phyloP scores from a whole-genome alignment of 306 rosid species.

The Adenanthera pavonina region DNA sequence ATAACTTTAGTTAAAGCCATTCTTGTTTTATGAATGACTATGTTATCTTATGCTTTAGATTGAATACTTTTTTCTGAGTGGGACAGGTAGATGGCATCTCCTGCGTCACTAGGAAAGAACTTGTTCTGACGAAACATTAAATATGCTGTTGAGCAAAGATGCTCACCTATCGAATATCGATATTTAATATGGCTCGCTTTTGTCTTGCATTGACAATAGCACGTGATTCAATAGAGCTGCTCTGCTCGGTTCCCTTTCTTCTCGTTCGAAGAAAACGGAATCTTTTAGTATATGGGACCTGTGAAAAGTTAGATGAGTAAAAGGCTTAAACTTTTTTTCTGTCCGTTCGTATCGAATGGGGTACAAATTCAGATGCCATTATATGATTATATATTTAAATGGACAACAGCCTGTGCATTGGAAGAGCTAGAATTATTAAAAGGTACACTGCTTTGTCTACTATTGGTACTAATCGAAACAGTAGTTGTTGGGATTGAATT shows the following conservation, averaged over 20 bases:
- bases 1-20: not conserved
- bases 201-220: not conserved
- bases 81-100: slow-evolving; percentile 12
- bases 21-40: not conserved
- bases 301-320: not conserved
- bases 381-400: not conserved
- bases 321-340: not conserved
- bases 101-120: slow-evolving; percentile 1
- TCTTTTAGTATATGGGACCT: not conserved
- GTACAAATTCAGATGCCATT: slow-evolving; percentile 21
- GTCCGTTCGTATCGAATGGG: not conserved
- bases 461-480: not conserved
- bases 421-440: not conserved
- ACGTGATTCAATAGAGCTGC: slow-evolving; percentile 19
- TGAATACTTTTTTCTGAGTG: not conserved
- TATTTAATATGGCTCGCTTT: not conserved
- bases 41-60: not conserved
- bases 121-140: not conserved
- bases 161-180: not conserved
- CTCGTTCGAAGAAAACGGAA: not conserved
- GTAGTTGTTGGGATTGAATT: not conserved
- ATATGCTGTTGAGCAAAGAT: not conserved
- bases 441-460: not conserved
- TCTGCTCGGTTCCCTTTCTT: not conserved
- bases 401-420: not conserved